phyloP scores from a whole-genome alignment of 2,329 filamentous ascomycete genomes.

The Aspergillus neoniger region DNA sequence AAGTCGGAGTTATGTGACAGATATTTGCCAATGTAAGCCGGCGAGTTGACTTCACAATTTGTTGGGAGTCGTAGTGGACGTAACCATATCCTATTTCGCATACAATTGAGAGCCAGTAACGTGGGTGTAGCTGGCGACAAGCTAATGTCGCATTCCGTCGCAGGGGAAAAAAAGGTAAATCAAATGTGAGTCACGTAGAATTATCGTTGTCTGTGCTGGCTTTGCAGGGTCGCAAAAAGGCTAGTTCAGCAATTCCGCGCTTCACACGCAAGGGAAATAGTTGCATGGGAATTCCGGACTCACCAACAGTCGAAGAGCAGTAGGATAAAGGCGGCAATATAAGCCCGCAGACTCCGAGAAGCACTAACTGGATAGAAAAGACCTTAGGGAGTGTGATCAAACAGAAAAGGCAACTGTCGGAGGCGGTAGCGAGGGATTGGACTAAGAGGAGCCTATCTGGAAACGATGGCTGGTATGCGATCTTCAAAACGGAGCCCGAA shows the following conservation, averaged over 20 bases:
- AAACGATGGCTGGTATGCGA: neutral
- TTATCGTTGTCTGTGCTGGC: neutral
- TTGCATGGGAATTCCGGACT: neutral
- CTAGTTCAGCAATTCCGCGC: neutral
- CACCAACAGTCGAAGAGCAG: neutral
- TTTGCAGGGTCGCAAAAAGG: neutral
- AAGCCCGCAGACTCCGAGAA: neutral
- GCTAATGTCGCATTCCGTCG: neutral
- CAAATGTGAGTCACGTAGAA: neutral
- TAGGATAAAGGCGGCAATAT: neutral
- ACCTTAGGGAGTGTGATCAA: neutral
- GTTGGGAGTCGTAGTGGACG: neutral
- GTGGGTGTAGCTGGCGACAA: neutral
- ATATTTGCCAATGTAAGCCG: neutral
- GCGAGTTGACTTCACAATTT: neutral
- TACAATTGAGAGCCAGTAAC: neutral
- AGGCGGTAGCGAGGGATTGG: slow-evolving; percentile 2
- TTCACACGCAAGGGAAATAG: neutral
- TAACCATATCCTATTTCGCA: neutral
- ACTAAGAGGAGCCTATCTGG: neutral
- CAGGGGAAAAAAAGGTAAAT: neutral
- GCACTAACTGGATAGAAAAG: neutral
- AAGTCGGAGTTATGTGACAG: too few species aligned
- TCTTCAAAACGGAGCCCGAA: neutral
- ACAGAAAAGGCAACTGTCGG: neutral